Base-by-base conservation (phyloP, 164 flowering plant genomes). In the Amborella trichopoda region DNA sequence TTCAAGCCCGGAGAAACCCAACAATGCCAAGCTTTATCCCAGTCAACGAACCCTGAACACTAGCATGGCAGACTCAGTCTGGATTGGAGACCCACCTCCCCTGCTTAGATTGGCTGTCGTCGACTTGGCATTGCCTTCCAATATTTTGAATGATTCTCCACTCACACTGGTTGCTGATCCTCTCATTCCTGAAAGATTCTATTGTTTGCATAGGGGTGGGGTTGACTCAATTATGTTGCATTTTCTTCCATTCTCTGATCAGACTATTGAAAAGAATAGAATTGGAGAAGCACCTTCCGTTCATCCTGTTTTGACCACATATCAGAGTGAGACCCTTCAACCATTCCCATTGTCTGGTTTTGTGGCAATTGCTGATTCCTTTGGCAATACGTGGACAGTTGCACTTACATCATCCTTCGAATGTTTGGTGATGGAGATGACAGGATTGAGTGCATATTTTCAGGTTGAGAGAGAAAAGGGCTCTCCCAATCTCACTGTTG, bases 21-120 rank as follows among this genome's bases (percentile, higher is more conserved):
- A 80, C 20, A 14, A 60, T 25, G 33, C 69, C 60, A 70, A 65
- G 64, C 65, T 67, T 40, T 69, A 76, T 57, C 74, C 70, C 53
- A 64, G 74, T 10, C 49, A 61, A 23, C 30, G 19, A 47, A 23
- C 36, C 19, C 20, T 17, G 8, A 30, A 12, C 30, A n/a, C 22
- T 20, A 21, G 23, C 14, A 23, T 25, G 8, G 44, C 4, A 34
- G 50, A 54, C 49, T 62, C 70, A 53, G 68, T 62, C 52, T 87
- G 99, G 99, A 70, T 73, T 59, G 95, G 96, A 16, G 68, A 70
- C 45, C 68, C 95, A 50, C 94, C 99, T 20, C 96, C 96, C 26
- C 42, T 91, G 52, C 54, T 87, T 65, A 70, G 88, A 49, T 62
- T 91, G 43, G 96, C 85, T 48, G 66, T 82, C 40, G 90, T 91